Evolutionary conservation across 2,329 filamentous ascomycete species (phyloP), one percentile per base, ranked within the genome.

Genomic region (Talaromyces amestolkiae): DNA sequence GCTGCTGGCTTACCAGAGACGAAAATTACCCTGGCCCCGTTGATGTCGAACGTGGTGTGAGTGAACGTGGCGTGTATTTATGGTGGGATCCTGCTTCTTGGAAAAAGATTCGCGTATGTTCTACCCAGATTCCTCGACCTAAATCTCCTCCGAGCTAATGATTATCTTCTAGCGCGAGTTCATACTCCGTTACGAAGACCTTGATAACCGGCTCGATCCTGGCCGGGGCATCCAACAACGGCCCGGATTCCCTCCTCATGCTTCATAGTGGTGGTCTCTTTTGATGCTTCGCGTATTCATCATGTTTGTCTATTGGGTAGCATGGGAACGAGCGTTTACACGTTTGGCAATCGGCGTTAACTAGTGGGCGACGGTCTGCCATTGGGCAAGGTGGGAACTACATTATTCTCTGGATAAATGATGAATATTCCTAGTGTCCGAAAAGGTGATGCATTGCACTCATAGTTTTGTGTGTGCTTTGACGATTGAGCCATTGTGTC

Each of bases 1-100:
- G 81, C 58, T 81, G 81, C 71, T 84, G 82, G 82, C 73, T 84
- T 63, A 84, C 82, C 33, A 76, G 81, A 61, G 82, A 84, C 65
- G 79, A 82, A 56, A 76, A 76, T 31, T 81, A 79, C 63, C 78
- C 79, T 9, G 80, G 78, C 11, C 82, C 82, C 8, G 79, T 82
- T n/a, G 76, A 81, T 58, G 74, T 83, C 31, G 80, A 82, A 66
- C 76, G 80, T 53, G 79, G 80, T 43, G 76, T 80, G 45, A 82
- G 79, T 56, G 82, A 84, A 69, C 79, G 81, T 64, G 82, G 82
- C n/a, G 80, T 82, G 61, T 83, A 83, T 68, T 75, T 83, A 37
- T 78, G 82, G 71, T 84, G 82, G 79, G 81, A 84, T 68, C 79
- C 79, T 22, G 73, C 77, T 19, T 78, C 74, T 60, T 84, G 82